phyloP scores from a whole-genome alignment of 2,329 filamentous ascomycete species.

The Diaporthe helianthi region DNA sequence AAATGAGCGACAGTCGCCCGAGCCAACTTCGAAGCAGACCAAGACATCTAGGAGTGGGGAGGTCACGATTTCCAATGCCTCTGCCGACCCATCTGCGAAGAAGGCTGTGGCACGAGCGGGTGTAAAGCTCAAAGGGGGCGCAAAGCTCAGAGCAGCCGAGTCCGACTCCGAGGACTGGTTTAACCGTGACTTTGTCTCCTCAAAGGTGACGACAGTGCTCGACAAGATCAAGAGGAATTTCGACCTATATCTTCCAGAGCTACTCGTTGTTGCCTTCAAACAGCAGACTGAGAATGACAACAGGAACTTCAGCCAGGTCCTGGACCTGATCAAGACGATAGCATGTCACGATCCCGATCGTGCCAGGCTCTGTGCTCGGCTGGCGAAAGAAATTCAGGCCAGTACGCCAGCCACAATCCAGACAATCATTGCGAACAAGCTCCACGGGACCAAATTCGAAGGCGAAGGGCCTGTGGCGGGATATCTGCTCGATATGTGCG shows the following conservation, averaged over 20 bases:
- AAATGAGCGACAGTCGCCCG: neutral
- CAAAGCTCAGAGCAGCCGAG: neutral
- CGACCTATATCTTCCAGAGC: neutral
- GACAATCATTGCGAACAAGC: neutral
- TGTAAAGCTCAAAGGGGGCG: neutral
- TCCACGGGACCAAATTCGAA: neutral
- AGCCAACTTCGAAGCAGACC: neutral
- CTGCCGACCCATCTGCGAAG: neutral
- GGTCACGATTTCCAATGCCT: neutral
- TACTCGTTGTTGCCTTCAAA: neutral
- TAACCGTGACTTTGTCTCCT: neutral
- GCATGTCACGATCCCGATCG: neutral
- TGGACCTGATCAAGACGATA: neutral
- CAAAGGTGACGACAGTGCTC: neutral
- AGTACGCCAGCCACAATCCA: neutral
- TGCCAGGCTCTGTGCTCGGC: neutral
- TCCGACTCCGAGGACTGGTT: neutral
- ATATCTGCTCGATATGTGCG: neutral
- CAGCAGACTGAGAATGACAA: neutral
- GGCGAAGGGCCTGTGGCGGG: neutral
- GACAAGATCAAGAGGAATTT: neutral
- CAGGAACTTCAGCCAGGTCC: neutral
- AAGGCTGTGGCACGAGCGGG: neutral
- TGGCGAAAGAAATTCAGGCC: neutral
- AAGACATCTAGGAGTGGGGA: neutral